These are phyloP conservation scores for Myxozyma lipomycoides DNA, from an alignment of 805 yeast species.

Conservation along the genomic window DNA sequence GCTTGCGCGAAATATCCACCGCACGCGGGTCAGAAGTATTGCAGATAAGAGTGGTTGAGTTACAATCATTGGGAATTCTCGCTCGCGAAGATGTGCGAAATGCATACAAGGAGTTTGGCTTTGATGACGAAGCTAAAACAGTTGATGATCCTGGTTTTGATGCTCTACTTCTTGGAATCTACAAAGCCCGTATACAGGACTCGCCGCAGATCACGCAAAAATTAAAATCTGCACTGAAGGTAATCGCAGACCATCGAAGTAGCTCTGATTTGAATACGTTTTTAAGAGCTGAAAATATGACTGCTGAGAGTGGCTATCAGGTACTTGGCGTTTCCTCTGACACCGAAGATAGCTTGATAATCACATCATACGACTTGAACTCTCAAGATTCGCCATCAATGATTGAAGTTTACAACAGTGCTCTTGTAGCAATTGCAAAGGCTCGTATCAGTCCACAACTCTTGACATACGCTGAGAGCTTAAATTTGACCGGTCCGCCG, in stretches of 20 bases:
- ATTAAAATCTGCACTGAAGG: slow-evolving; percentile 55
- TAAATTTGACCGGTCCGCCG: slow-evolving; percentile 17
- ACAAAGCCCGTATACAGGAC: slow-evolving; percentile 15
- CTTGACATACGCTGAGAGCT: slow-evolving; percentile 33
- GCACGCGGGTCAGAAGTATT: slow-evolving; percentile 47
- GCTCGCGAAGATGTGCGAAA: slow-evolving; percentile 48
- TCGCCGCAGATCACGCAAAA: slow-evolving; percentile 13
- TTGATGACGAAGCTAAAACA: slow-evolving; percentile 9
- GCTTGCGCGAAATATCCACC: slow-evolving; percentile 50
- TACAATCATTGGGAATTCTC: slow-evolving; percentile 50
- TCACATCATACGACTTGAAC: slow-evolving; percentile 69
- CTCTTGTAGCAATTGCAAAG: slow-evolving; percentile 35
- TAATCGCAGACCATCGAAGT: slow-evolving; percentile 57
- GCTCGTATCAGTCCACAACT: slow-evolving; percentile 32
- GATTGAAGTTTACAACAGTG: slow-evolving; percentile 24
- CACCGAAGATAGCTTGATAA: slow-evolving; percentile 65
- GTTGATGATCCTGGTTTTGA: slow-evolving; percentile 4
- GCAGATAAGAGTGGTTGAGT: slow-evolving; percentile 44
- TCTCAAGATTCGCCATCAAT: slow-evolving; percentile 45
- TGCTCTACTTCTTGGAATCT: slow-evolving; percentile 19
- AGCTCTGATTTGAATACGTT: slow-evolving; percentile 56
- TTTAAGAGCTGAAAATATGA: slow-evolving; percentile 44
- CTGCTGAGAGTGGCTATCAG: slow-evolving; percentile 49
- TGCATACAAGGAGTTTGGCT: slow-evolving; percentile 41
- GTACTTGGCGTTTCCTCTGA: slow-evolving; percentile 48